Base-by-base conservation (phyloP, 1,284 basidiomycete species). In the Naganishia cerealis region DNA sequence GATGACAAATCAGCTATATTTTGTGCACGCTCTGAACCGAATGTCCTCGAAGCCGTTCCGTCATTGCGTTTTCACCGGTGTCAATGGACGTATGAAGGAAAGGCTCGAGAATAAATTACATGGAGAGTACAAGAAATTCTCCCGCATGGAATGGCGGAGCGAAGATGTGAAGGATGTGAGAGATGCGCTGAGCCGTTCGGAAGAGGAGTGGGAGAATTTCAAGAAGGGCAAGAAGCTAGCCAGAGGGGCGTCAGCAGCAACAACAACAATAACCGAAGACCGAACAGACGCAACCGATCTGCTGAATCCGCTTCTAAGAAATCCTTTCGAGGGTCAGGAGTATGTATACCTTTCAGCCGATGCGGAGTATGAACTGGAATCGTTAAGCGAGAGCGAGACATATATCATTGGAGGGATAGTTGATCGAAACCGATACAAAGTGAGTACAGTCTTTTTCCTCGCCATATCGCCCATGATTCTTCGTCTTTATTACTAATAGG, bases 381-480 rank as follows among this genome's bases (percentile, higher is more conserved):
- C 89, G 70, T 85, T 99, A 57, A 88, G 86, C 68, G 87, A 91
- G 71, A 87, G 88, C 66, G 91, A 94, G 77, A 90, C 88, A 2
- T 99, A 99, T 78, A 88, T 99, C 73, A 94, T 99, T 68, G 96
- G 96, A 40, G 96, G 95, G 16, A 90, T 99, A 72, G 91, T 91
- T 70, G 96, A 99, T 79, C 90, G 90, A 74, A 99, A 99, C 81
- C 88, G 95, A 43, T 91, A 97, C 85, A 99, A 97, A 86, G 93
- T 90, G 73, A 67, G 80, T 72, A n/a, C 16, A 8, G 0, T 5
- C 7, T 8, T 42, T 3, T 26, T 3, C 36, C 7, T 50, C 40
- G 43, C 10, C 18, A 16, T 4, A 48, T 1, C 12, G 50, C 43
- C 15, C 54, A 40, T 3, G 18, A 10, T 33, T 21, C 9, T 16